phyloP scores from a whole-genome alignment of 148 eudicot genomes.

The Fagopyrum tataricum region DNA sequence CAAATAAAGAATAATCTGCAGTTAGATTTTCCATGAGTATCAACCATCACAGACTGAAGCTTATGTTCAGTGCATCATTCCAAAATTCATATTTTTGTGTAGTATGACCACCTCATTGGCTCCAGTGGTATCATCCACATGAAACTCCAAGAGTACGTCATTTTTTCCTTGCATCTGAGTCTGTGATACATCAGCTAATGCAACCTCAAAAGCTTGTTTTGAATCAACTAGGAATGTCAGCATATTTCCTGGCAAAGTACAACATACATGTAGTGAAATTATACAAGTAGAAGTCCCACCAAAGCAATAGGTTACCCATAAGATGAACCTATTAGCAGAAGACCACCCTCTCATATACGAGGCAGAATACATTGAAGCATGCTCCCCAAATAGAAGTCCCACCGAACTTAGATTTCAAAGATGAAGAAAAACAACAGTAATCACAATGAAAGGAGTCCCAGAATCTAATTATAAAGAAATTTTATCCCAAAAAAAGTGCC shows the following conservation, averaged over 20 bases:
- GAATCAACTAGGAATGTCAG: constrained; percentile 63
- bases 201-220: constrained; percentile 94
- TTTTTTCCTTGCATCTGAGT: constrained; percentile 95
- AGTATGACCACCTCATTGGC: constrained; percentile 75
- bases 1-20: constrained; percentile 13
- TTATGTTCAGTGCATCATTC: constrained; percentile 85
- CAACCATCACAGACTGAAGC: not conserved
- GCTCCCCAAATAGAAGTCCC: too few species aligned
- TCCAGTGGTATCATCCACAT: constrained; percentile 88
- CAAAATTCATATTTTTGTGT: constrained; percentile 13
- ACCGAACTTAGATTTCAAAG: too few species aligned
- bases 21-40: constrained; percentile 35
- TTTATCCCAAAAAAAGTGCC: too few species aligned
- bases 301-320: too few species aligned
- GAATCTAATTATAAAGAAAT: too few species aligned
- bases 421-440: too few species aligned
- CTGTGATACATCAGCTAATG: constrained; percentile 92
- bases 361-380: too few species aligned
- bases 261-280: not conserved
- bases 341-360: too few species aligned
- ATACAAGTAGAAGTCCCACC: not conserved
- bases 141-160: constrained; percentile 88
- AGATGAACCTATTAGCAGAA: too few species aligned
- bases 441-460: too few species aligned
- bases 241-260: constrained; percentile 58